These are phyloP conservation scores for Vanderwaltozyma yarrowii DNA, from an alignment of 805 yeast genomes.

Conservation along the genomic window DNA sequence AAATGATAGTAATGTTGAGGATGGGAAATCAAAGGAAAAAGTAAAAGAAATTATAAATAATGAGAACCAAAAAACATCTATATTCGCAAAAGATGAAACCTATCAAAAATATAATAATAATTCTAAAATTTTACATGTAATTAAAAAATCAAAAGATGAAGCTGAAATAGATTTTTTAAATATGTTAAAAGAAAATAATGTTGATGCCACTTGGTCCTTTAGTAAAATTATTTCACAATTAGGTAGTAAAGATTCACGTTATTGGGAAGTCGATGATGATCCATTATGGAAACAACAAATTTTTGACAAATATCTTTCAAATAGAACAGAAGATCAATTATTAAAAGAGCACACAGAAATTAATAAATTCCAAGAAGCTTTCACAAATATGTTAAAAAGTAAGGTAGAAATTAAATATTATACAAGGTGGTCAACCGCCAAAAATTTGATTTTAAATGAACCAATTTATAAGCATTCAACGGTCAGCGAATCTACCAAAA, in stretches of 20 bases:
- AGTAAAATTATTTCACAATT: conserved; percentile 44
- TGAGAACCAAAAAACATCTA: too few species aligned
- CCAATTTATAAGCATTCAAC: conserved; percentile 54
- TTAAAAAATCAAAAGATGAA: conserved; percentile 22
- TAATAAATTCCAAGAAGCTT: conserved; percentile 48
- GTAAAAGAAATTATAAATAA: background rate
- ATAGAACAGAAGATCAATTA: conserved; percentile 40
- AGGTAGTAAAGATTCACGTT: conserved; percentile 49
- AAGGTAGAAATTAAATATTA: conserved; percentile 39
- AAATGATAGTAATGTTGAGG: background rate
- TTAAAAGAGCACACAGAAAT: conserved; percentile 42
- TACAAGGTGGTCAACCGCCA: conserved; percentile 57
- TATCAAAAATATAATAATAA: conserved; percentile 1
- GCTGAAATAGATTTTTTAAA: conserved; percentile 38
- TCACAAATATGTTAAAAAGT: conserved; percentile 35
- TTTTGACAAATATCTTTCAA: conserved; percentile 56
- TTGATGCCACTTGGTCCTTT: conserved; percentile 72
- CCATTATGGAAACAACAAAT: conserved; percentile 47
- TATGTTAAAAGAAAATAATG: conserved; percentile 44
- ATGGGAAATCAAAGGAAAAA: background rate
- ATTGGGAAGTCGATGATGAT: conserved; percentile 53
- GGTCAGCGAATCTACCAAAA: conserved; percentile 47
- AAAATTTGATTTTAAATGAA: conserved; percentile 47
- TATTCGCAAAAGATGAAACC: too few species aligned
- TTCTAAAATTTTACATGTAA: conserved; percentile 24